Base-by-base conservation (phyloP, 768 basidiomycete genomes). In the Tubosaeta brunneosetosa region DNA sequence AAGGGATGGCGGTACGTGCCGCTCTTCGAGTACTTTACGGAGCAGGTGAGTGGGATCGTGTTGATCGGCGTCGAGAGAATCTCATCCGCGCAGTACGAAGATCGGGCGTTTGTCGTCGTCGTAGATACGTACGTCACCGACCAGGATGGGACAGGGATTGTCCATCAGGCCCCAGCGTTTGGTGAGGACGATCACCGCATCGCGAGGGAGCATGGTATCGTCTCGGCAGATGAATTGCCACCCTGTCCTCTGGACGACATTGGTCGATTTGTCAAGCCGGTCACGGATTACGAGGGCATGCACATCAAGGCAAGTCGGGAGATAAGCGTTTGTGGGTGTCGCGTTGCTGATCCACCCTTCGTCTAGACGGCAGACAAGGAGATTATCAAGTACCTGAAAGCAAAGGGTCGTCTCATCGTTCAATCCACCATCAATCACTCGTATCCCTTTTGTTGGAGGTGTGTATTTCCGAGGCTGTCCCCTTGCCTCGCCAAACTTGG, bases 401-500 rank as follows among this genome's bases (percentile, higher is more conserved):
- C 83, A 44, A 89, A 88, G 61, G 91, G 91, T 11, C 82, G 91
- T 44, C 78, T 99, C 49, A 82, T 99, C 55, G 88, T 90, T 9
- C 91, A 94, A 65, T 84, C 86, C 3, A 92, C 87, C 19, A 60
- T 94, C 50, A 86, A 82, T 64, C 97, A 98, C 71, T 86, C 85
- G 57, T 98, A 99, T 65, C 97, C 97, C 11, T 97, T 85, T 79
- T 99, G 97, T 68, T 98, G 97, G 97, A 82, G 94, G 89, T 91
- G 55, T 32, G 66, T 22, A 61, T 17, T 44, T 31, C 36, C 42
- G 6, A 47, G 11, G 14, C 10, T 17, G 11, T 16, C 14, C 9
- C 26, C 8, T 14, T 41, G n/a, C 43, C 17, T 53, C 42, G 47
- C 36, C 43, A 8, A 45, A 44, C 22, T 25, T 26, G 26, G 10